These are phyloP conservation scores for Raphanus sativus DNA, from an alignment of 345 rosid genomes.

Conservation along the genomic window DNA sequence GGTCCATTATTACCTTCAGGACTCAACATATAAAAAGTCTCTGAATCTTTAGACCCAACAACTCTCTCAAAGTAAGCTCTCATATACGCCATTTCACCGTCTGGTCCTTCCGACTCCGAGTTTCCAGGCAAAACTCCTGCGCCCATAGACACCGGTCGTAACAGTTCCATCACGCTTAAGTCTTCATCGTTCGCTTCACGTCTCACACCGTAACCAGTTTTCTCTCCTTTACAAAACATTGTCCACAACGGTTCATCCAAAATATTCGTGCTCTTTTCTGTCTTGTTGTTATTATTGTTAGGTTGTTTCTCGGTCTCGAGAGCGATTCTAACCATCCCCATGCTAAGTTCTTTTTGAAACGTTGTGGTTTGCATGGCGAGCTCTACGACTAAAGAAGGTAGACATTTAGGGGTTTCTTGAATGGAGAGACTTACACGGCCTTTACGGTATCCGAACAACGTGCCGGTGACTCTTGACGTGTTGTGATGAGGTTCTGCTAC, in stretches of 20 bases:
- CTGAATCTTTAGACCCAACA: not conserved
- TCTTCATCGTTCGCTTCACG: constrained; percentile 51
- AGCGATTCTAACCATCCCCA: constrained; percentile 50
- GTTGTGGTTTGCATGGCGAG: constrained; percentile 45
- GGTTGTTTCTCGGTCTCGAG: constrained; percentile 47
- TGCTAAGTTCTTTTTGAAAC: constrained; percentile 45
- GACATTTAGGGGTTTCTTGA: constrained; percentile 44
- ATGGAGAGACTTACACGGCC: constrained; percentile 46
- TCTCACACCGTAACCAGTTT: constrained; percentile 50
- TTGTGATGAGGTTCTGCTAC: constrained; percentile 37
- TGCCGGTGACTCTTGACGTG: constrained; percentile 41
- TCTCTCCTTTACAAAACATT: constrained; percentile 46
- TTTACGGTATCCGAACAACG: constrained; percentile 51
- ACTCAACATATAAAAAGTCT: constrained; percentile 42
- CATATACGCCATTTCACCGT: constrained; percentile 55
- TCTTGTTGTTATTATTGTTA: constrained; percentile 10
- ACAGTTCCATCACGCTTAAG: constrained; percentile 47
- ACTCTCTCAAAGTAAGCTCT: constrained; percentile 32
- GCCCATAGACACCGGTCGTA: constrained; percentile 55
- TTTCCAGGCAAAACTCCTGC: constrained; percentile 56
- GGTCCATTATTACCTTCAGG: constrained; percentile 59
- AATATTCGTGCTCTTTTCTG: constrained; percentile 28
- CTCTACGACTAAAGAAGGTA: constrained; percentile 46
- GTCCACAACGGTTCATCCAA: constrained; percentile 41
- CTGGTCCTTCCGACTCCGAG: constrained; percentile 35